Percentiles rank a stretch among this genome's conserved stretches.
Conservation (phyloP, 2,329 filamentous ascomycete species). For the Metarhizium anisopliae region DNA sequence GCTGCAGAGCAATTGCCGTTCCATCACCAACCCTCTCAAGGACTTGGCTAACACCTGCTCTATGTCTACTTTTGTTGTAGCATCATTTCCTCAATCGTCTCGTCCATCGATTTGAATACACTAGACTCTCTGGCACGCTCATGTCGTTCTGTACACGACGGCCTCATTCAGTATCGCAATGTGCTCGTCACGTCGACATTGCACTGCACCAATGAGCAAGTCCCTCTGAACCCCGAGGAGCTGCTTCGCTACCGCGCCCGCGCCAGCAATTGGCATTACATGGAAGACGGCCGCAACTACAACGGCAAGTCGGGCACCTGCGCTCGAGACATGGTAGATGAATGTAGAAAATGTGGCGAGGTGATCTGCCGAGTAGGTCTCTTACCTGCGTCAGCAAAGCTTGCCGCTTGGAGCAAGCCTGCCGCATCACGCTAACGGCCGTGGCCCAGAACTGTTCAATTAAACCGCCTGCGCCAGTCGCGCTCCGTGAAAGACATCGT, state of each 20-base stretch:
- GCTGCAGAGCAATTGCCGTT: not conserved
- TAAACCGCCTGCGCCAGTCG: conserved; percentile 63
- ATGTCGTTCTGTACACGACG: conserved; percentile 69
- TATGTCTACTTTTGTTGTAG: conserved; percentile 34
- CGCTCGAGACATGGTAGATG: conserved; percentile 77
- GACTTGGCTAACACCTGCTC: not conserved
- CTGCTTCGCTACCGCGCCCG: conserved; percentile 48
- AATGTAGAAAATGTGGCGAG: conserved; percentile 68
- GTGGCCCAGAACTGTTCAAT: conserved; percentile 70
- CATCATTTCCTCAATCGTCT: conserved; percentile 66
- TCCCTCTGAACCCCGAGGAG: conserved; percentile 44
- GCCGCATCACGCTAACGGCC: conserved; percentile 5
- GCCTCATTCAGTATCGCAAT: conserved; percentile 68
- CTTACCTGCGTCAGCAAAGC: not conserved
- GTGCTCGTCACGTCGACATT: conserved; percentile 68
- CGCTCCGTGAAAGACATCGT: conserved; percentile 67
- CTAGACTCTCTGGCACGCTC: conserved; percentile 76
- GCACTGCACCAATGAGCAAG: conserved; percentile 65
- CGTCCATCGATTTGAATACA: conserved; percentile 75
- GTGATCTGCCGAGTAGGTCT: conserved; percentile 71
- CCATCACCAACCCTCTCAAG: not conserved
- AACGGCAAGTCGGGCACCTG: conserved; percentile 67
- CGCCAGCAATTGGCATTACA: conserved; percentile 50
- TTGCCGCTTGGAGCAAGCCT: not conserved
- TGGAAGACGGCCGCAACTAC: conserved; percentile 44